phyloP scores from a whole-genome alignment of 352 stramenopile genomes.

The Phytophthora rubi region DNA sequence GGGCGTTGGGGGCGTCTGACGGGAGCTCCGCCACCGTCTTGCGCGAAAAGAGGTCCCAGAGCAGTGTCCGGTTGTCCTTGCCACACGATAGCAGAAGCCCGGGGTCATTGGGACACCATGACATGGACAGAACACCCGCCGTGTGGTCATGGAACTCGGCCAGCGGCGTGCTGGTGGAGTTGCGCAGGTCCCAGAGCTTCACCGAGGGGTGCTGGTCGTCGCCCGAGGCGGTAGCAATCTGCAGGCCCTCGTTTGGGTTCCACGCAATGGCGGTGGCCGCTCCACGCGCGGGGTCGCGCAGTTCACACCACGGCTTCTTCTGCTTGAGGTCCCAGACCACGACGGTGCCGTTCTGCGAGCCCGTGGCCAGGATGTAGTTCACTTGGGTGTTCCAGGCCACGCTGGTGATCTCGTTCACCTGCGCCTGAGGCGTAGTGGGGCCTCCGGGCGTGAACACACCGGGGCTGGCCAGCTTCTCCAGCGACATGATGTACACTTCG shows the following conservation, averaged over 20 bases:
- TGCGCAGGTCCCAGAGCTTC: constrained; percentile 98
- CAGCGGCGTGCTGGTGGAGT: constrained; percentile 96
- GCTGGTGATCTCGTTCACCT: constrained; percentile 89
- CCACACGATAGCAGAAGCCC: constrained; percentile 93
- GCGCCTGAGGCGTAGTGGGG: constrained; percentile 60
- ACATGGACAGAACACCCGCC: constrained; percentile 95
- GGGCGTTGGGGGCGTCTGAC: constrained; percentile 61
- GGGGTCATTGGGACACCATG: constrained; percentile 97
- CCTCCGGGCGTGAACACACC: constrained; percentile 91
- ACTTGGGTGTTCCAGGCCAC: constrained; percentile 99
- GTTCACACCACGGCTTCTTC: constrained; percentile 98
- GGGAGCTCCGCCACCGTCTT: constrained; percentile 96
- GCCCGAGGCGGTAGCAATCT: constrained; percentile 96
- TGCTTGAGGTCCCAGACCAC: constrained; percentile 98
- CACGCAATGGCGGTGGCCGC: constrained; percentile 95
- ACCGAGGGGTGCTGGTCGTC: constrained; percentile 96
- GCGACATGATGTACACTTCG: constrained; percentile 95
- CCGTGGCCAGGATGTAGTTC: constrained; percentile 97
- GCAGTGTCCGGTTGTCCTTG: constrained; percentile 98
- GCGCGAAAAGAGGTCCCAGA: constrained; percentile 97
- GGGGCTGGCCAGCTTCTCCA: constrained; percentile 91
- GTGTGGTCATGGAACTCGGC: constrained; percentile 96
- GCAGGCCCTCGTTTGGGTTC: constrained; percentile 98
- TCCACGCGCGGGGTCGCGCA: constrained; percentile 90
- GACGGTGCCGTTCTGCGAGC: constrained; percentile 93